Percentiles rank a stretch among this genome's conserved stretches.
Evolutionary conservation across 2,329 filamentous ascomycete species (phyloP).

Genomic region (Bipolaris cookei): DNA sequence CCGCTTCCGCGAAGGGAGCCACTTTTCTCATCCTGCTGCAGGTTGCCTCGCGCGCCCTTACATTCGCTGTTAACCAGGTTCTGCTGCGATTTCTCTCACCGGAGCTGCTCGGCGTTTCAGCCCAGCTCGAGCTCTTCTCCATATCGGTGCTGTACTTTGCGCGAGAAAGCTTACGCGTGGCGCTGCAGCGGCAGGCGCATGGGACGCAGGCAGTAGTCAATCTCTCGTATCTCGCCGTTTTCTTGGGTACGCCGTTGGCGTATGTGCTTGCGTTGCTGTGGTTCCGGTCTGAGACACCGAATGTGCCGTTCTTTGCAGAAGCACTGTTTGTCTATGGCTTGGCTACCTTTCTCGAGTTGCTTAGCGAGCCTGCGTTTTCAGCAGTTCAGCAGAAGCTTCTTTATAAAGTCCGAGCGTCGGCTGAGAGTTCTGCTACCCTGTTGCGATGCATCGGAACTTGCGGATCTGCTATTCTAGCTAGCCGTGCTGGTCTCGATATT

Average conservation of each 20-base stretch:
- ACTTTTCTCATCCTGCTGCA: conserved; percentile 88
- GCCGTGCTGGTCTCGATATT: conserved; percentile 58
- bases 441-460: conserved; percentile 78
- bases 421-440: conserved; percentile 84
- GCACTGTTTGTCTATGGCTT: conserved; percentile 62
- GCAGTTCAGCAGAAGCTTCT: conserved; percentile 81
- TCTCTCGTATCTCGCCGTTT: conserved; percentile 78
- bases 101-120: conserved; percentile 79
- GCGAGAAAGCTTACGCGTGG: conserved; percentile 87
- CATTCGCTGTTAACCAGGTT: conserved; percentile 90
- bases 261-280: conserved; percentile 72
- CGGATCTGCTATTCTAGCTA: conserved; percentile 69
- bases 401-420: conserved; percentile 79
- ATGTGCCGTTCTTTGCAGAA: conserved; percentile 68
- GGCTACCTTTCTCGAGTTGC: conserved; percentile 73
- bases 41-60: conserved; percentile 82
- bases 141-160: conserved; percentile 95
- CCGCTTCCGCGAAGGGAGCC: conserved; percentile 70
- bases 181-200: conserved; percentile 76
- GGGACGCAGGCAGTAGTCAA: conserved; percentile 81
- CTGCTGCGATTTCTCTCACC: conserved; percentile 88
- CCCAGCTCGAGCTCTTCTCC: conserved; percentile 91
- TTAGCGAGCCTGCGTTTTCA: conserved; percentile 88
- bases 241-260: conserved; percentile 70
- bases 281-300: conserved; percentile 58